Evolutionary conservation across 2,329 filamentous ascomycete species (phyloP).

Genomic region (Fusarium sp.): DNA sequence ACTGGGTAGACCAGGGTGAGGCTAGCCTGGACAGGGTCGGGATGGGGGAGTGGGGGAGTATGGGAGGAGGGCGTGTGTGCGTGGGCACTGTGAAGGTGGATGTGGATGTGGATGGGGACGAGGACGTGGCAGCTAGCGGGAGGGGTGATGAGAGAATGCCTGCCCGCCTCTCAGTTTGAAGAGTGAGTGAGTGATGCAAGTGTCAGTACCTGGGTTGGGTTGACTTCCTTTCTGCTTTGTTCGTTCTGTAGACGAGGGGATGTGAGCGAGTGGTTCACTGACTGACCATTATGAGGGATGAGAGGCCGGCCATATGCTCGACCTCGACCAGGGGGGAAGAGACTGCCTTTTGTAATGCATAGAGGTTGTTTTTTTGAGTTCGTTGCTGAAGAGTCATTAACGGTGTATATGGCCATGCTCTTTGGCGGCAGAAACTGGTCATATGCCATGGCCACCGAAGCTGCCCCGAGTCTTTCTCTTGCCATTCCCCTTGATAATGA

Average conservation of each 20-base stretch:
- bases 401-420: neutral
- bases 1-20: conserved; percentile 41
- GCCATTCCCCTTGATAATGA: neutral
- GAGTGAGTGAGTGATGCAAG: neutral
- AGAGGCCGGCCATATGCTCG: neutral
- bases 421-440: neutral
- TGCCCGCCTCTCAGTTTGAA: neutral
- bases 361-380: neutral
- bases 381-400: neutral
- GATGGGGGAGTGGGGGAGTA: conserved; percentile 24
- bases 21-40: conserved; percentile 36
- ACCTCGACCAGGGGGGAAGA: neutral
- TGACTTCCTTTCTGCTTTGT: neutral
- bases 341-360: conserved; percentile 1
- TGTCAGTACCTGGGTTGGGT: neutral
- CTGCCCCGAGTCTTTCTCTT: neutral
- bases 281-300: neutral
- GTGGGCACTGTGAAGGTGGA: conserved; percentile 14
- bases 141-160: conserved; percentile 15
- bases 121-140: conserved; percentile 25
- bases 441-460: neutral
- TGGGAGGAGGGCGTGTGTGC: conserved; percentile 20
- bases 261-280: neutral
- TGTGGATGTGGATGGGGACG: conserved; percentile 20
- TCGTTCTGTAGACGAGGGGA: neutral